Evolutionary conservation across 148 eudicot genomes (phyloP).

Genomic region (Camellia sinensis): DNA sequence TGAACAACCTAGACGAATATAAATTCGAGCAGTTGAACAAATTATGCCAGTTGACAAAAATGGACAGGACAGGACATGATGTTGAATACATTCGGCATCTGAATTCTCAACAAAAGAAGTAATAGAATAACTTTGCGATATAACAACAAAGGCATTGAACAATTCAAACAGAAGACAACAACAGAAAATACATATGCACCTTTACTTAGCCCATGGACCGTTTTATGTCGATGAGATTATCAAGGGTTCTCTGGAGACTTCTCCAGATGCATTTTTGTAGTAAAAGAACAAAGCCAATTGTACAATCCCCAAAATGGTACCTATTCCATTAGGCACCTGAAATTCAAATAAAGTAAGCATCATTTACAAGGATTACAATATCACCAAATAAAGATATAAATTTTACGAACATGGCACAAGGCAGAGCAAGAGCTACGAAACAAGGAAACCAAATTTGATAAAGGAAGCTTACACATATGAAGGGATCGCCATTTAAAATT

Average conservation of each 20-base stretch:
- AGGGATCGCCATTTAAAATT: conserved; percentile 65
- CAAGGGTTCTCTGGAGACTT: conserved; percentile 52
- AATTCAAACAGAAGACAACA: neutral
- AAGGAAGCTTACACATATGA: conserved; percentile 59
- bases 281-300: conserved; percentile 61
- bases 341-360: conserved; percentile 21
- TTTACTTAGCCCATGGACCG: neutral
- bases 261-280: conserved; percentile 38
- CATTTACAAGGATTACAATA: neutral
- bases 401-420: neutral
- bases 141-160: conserved; percentile 13
- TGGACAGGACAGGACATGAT: neutral
- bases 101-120: neutral
- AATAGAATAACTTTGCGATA: neutral
- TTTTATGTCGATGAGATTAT: conserved; percentile 32
- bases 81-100: neutral
- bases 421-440: neutral
- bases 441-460: neutral
- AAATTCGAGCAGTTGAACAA: neutral
- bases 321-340: conserved; percentile 90
- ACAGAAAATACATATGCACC: neutral
- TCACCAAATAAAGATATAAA: neutral
- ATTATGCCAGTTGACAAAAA: neutral
- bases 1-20: neutral
- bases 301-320: conserved; percentile 56